Evolutionary conservation across 2,329 filamentous ascomycete species (phyloP), one percentile per base, ranked within the genome.

Genomic region (Aspergillus fijiensis): DNA sequence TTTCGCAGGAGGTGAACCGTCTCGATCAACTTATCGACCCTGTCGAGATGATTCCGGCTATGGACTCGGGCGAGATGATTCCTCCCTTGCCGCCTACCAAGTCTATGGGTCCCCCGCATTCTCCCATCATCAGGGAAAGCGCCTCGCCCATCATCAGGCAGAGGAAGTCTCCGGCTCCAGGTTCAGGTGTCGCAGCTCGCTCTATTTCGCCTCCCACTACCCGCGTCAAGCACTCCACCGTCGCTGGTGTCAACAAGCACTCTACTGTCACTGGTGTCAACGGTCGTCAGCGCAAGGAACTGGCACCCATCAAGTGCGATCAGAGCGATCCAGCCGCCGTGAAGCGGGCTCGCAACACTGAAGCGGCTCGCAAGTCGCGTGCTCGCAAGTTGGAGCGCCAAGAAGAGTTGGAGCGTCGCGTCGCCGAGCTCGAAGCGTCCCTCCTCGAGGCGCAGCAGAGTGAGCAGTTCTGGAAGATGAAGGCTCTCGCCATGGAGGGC

Each of bases 311-410:
- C 73, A 80, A 89, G 62, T 85, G 92, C 42, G 91, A 97, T 67
- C 85, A 87, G 0, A 79, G 69, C 48, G 93, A 97, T 70, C 85
- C 84, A 10, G 75, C 89, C n/a, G 92, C 91, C 21, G 85, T 93
- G 83, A 97, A 97, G 87, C 90, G 94, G 75, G 93, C 92, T 54
- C 89, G 92, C 67, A 98, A 97, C 76, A 96, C 92, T 9, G 85
- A 96, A 75, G 94, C 94, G 19, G 94, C 94, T 69, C 92, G 94
- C 67, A 96, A 96, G 80, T 96, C 92, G 61, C 89, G 94, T 55
- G 89, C 92, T 71, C 89, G 92, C 66, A 96, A 96, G 81, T 87
- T 91, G 59, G 84, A 89, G 73, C 85, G 88, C 67, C 82, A 94
- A 62, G 87, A 90, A 58, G 85, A 87, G 60, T 82, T 96, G 50